Evolutionary conservation across 306 rosid genomes (phyloP), one percentile per base, ranked within the genome.

Genomic region (Vigna hirtella): DNA sequence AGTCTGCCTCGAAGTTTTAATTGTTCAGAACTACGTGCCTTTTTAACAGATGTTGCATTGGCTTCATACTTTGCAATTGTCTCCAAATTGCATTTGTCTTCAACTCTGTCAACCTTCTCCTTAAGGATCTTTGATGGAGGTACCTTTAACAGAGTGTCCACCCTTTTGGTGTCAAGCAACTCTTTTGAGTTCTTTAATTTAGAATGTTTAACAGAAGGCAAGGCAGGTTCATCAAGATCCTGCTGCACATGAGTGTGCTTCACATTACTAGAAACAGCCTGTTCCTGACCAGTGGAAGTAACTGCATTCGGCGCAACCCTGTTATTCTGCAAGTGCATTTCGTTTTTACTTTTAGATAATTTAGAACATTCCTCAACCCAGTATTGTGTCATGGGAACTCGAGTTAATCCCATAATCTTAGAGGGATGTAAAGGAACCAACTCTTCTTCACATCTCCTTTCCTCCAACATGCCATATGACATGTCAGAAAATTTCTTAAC

Each of bases 1-100:
- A 95, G 97, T 81, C 77, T 88, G 59, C 16, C 76, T 59, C 59
- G 82, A 79, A 88, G 87, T 76, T 81, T 70, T 65, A 73, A 70
- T 77, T 84, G 84, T 28, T 52, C 70, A 51, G 48, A 18, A 80
- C 52, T 16, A 73, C 16, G 7, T 32, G 45, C 67, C 22, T 15
- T 62, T 16, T 38, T 56, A 40, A 74, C 53, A 67, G 42, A 30
- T 73, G 78, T 78, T 68, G 73, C 77, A 7, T n/a, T 42, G 62
- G 78, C 38, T 42, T 61, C 53, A 24, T 49, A 66, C 45, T 77
- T 51, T 18, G 72, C 34, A 70, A 73, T 66, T 77, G 85, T 40
- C 72, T 80, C 62, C 76, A 47, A 83, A 71, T 68, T 1, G 9
- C 59, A 72, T 74, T 83, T 63, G 16, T 61, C 86, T 64, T 74